Percentiles rank a stretch among this genome's conserved stretches.
Conservation (phyloP, 2,329 filamentous ascomycete genomes). For the Ophiostoma perfectum region DNA sequence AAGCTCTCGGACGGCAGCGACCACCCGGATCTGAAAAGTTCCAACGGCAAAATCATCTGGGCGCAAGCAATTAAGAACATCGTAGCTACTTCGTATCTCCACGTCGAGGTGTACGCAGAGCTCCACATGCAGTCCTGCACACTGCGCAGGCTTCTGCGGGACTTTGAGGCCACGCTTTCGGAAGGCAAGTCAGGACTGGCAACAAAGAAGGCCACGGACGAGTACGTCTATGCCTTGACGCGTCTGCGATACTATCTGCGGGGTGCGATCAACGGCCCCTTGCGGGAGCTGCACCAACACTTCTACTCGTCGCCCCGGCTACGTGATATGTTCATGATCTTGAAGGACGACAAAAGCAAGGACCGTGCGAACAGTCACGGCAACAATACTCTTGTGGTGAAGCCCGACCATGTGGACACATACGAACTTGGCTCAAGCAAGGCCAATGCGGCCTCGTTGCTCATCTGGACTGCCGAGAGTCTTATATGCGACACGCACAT, state of each 20-base stretch:
- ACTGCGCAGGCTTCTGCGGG: not conserved
- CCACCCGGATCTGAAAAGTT: constrained; percentile 31
- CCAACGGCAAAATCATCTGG: constrained; percentile 35
- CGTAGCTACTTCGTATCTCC: not conserved
- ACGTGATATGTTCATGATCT: not conserved
- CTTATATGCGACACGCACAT: not conserved
- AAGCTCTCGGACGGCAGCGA: not conserved
- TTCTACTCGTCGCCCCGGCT: not conserved
- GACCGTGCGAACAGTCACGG: not conserved
- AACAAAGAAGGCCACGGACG: not conserved
- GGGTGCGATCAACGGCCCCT: not conserved
- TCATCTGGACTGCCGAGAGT: not conserved
- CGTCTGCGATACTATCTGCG: not conserved
- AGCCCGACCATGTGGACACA: no score
- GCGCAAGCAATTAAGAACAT: not conserved
- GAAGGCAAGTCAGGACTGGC: no score
- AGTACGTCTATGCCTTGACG: not conserved
- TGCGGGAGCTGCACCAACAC: not conserved
- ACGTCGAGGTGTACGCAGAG: not conserved
- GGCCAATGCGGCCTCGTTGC: not conserved
- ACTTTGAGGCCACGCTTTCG: not conserved
- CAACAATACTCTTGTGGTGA: no score
- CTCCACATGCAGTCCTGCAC: not conserved
- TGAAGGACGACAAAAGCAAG: not conserved
- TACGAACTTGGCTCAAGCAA: not conserved